Conservation (phyloP, 345 rosid genomes). For the Limnanthes douglasii region DNA sequence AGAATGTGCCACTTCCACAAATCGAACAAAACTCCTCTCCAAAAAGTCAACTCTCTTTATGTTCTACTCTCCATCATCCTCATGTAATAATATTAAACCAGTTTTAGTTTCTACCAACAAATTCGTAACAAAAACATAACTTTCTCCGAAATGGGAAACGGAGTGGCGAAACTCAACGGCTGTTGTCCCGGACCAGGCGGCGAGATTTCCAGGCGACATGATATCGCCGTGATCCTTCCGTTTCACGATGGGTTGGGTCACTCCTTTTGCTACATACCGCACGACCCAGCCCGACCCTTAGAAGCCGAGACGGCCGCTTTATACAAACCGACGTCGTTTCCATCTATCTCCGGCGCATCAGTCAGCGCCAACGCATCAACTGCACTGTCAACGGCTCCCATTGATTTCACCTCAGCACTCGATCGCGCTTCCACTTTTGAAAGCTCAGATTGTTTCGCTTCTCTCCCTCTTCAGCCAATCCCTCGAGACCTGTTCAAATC, state of each 20-base stretch:
- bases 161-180: constrained; percentile 28
- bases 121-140: no score
- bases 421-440: constrained; percentile 55
- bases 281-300: constrained; percentile 34
- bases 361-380: constrained; percentile 85
- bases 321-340: constrained; percentile 32
- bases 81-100: no score
- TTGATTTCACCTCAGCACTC: constrained; percentile 15
- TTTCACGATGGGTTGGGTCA: constrained; percentile 57
- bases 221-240: constrained; percentile 23
- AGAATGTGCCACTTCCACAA: no score
- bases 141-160: constrained; percentile 83
- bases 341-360: constrained; percentile 86
- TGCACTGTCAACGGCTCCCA: constrained; percentile 41
- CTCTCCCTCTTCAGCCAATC: constrained; percentile 80
- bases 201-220: constrained; percentile 45
- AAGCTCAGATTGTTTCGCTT: constrained; percentile 76
- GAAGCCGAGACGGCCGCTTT: constrained; percentile 15
- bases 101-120: no score
- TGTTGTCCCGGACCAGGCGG: constrained; percentile 47
- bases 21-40: no score
- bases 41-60: no score
- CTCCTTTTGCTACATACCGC: constrained; percentile 68
- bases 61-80: no score
- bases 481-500: constrained; percentile 16